Evolutionary conservation across 2,329 filamentous ascomycete species (phyloP).

Genomic region (Botryosphaeria dothidea): DNA sequence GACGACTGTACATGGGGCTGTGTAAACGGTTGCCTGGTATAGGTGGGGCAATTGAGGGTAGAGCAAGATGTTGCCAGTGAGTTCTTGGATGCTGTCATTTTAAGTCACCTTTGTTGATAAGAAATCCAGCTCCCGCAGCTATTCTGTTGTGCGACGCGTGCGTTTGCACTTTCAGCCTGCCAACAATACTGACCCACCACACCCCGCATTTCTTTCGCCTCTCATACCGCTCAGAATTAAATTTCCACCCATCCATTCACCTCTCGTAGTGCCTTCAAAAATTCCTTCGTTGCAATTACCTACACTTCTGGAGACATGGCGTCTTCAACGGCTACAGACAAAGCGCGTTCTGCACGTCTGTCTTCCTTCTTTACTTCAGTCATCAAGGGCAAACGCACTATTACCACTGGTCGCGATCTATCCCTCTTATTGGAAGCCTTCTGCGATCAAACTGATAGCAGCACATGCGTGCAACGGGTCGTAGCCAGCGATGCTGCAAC

Average conservation of each 20-base stretch:
- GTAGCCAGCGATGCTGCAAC: slow-evolving; percentile 30
- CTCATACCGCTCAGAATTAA: not conserved
- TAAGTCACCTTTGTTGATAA: no score
- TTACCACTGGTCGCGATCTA: slow-evolving; percentile 42
- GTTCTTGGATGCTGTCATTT: no score
- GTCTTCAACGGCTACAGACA: not conserved
- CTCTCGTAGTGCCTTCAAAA: no score
- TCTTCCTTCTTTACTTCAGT: slow-evolving; percentile 43
- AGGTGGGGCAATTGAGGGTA: no score
- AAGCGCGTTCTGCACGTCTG: slow-evolving; percentile 33
- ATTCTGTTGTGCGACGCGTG: not conserved
- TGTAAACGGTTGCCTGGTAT: not conserved
- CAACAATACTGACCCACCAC: not conserved
- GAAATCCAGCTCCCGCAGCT: not conserved
- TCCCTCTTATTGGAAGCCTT: slow-evolving; percentile 53
- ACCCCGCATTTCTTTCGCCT: not conserved
- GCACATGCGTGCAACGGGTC: slow-evolving; percentile 40
- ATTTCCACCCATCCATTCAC: no score
- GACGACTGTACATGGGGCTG: not conserved
- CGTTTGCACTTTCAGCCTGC: not conserved
- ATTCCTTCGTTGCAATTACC: no score
- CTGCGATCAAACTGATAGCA: slow-evolving; percentile 42
- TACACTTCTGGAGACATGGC: slow-evolving; percentile 1
- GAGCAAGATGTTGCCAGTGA: no score
- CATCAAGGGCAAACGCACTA: slow-evolving; percentile 39